Conservation (phyloP, 305 asterid species). For the Solanum aculeatissimum region DNA sequence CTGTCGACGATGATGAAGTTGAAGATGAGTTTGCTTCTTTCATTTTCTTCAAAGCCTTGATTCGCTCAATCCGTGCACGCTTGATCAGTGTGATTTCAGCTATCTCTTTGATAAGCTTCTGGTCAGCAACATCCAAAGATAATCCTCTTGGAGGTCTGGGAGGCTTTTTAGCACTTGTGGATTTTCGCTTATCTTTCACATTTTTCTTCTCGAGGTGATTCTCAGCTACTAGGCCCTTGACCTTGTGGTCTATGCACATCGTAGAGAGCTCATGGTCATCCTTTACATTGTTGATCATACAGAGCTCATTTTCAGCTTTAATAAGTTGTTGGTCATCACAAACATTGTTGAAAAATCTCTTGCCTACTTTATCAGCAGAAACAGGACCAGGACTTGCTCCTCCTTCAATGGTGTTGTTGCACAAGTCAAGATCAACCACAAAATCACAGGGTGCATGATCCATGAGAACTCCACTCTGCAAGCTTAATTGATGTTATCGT, state of each 20-base stretch:
- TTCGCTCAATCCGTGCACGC: conserved; percentile 69
- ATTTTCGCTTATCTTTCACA: conserved; percentile 42
- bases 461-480: conserved; percentile 1
- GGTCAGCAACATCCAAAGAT: conserved; percentile 73
- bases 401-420: conserved; percentile 13
- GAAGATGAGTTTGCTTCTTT: conserved; percentile 52
- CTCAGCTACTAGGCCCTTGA: background rate
- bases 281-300: background rate
- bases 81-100: conserved; percentile 58
- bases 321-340: conserved; percentile 4
- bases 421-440: conserved; percentile 32
- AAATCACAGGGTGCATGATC: conserved; percentile 20
- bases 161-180: conserved; percentile 50
- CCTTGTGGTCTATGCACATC: background rate
- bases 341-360: background rate
- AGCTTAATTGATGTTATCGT: background rate
- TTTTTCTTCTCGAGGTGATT: conserved; percentile 17
- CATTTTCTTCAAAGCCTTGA: conserved; percentile 62
- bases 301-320: conserved; percentile 10
- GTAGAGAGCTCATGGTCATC: conserved; percentile 9
- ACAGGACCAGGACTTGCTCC: background rate
- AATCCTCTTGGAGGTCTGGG: conserved; percentile 71
- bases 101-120: conserved; percentile 64
- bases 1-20: conserved; percentile 22
- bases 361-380: background rate